Base-by-base conservation (phyloP, 2,329 filamentous ascomycete genomes). In the Rutstroemia sp. region DNA sequence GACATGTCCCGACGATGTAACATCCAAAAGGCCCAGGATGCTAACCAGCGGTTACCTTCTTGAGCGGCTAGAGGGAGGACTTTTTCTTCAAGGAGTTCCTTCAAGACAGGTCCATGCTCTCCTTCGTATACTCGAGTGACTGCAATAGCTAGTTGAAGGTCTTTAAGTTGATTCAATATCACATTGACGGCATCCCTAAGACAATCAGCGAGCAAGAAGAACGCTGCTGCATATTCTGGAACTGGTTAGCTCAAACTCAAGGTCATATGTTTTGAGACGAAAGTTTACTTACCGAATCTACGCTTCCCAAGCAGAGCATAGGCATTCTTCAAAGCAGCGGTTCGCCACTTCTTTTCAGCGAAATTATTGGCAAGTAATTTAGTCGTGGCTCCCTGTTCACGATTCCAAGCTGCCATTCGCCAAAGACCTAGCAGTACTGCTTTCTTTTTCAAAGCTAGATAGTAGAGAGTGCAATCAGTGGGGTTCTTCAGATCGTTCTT, bases 21-120 rank as follows among this genome's bases (percentile, higher is more conserved):
- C 79, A 96, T 89, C 87, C 90, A 95, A 69, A 96, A 96, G 2
- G 90, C 89, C 94, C 94, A 99, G 0, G 88, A 94, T 10, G 92
- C 89, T 58, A 96, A 81, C 92, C 94, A 99, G 57, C 92, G 81
- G 67, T 99, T 92, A 2, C 90, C 90, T 61, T 92, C 85, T 42
- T 84, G 79, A 0, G 88, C 84, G 18, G 94, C 94, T 60, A 88
- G 74, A 0, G 85, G 81, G 0, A 97, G 76, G 1, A 97, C 82
- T 59, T 87, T 88, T 10, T 95, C 88, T 65, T 89, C 82, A 1
- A 99, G 75, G 8, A 99, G 77, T 56, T 81, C 82, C 25, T 79
- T 79, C 2, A 97, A 70, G 0, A 94, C 82, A 0, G 85, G 84
- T 0, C 90, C 88, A 21, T 85, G 78, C 58, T 96, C 92, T 3